phyloP scores from a whole-genome alignment of 2,329 filamentous ascomycete species.

The Arthrobotrys sphaeroides region DNA sequence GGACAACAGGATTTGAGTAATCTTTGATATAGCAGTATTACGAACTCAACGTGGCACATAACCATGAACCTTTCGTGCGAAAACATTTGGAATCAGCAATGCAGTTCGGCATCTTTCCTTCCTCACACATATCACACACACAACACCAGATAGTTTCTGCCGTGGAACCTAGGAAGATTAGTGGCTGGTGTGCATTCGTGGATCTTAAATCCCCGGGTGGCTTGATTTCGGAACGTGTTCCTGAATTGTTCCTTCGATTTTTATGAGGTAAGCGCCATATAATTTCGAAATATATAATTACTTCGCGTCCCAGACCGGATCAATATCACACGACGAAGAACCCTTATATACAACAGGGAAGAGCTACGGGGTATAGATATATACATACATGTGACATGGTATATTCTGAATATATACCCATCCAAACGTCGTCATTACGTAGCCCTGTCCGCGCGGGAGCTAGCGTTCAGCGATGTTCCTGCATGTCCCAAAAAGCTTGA shows the following conservation, averaged over 20 bases:
- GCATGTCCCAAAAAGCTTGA: no score
- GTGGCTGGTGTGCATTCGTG: neutral
- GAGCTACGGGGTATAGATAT: no score
- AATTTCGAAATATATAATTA: neutral
- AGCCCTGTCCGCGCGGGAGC: no score
- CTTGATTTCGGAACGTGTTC: conserved; percentile 13
- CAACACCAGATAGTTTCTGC: neutral
- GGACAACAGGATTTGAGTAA: conserved; percentile 1
- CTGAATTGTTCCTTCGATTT: neutral
- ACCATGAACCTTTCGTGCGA: neutral
- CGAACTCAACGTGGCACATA: neutral
- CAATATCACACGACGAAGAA: no score
- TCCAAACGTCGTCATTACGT: no score
- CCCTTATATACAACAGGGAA: no score
- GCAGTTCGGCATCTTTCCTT: neutral
- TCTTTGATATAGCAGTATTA: neutral
- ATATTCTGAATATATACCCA: no score
- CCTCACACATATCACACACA: neutral
- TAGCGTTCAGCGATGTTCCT: no score
- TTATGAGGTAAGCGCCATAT: neutral
- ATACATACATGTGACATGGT: no score
- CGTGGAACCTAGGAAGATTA: neutral
- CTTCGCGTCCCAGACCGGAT: neutral
- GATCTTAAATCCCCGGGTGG: conserved; percentile 7
- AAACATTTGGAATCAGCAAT: conserved; percentile 1